Conservation (phyloP, 2,329 filamentous ascomycete genomes). For the Fusarium staphyleae region DNA sequence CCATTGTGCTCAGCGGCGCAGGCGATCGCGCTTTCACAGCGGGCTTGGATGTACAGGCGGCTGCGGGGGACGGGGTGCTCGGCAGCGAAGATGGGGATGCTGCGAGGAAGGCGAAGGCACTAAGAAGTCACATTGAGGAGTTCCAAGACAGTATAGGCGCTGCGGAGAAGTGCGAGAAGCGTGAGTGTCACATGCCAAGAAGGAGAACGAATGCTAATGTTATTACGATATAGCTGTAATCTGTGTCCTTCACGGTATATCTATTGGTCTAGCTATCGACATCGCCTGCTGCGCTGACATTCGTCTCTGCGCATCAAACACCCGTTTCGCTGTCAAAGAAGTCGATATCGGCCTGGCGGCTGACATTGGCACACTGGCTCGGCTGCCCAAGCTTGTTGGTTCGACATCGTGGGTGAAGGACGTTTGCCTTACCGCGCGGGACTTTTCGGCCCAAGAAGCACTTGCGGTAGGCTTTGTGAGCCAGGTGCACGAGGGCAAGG, state of each 20-base stretch:
- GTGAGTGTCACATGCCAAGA: slow-evolving; percentile 52
- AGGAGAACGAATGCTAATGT: slow-evolving; percentile 22
- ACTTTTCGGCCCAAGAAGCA: slow-evolving; percentile 74
- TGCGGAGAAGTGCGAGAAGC: slow-evolving; percentile 89
- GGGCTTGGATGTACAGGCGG: slow-evolving; percentile 82
- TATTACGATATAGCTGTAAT: slow-evolving; percentile 70
- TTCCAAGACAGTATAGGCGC: slow-evolving; percentile 82
- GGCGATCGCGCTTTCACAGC: slow-evolving; percentile 86
- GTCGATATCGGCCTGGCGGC: slow-evolving; percentile 83
- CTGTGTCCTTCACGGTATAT: slow-evolving; percentile 78
- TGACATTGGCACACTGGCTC: slow-evolving; percentile 77
- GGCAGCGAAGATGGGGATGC: slow-evolving; percentile 56
- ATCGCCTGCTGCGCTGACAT: slow-evolving; percentile 74
- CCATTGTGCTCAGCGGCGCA: slow-evolving; percentile 79
- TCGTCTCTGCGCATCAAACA: slow-evolving; percentile 66
- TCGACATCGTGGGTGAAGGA: slow-evolving; percentile 81
- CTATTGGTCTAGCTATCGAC: slow-evolving; percentile 81
- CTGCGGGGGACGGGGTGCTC: slow-evolving; percentile 60
- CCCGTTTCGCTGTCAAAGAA: slow-evolving; percentile 76
- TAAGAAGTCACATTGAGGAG: slow-evolving; percentile 74
- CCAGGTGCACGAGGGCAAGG: slow-evolving; percentile 69
- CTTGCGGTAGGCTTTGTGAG: slow-evolving; percentile 74
- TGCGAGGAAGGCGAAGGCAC: slow-evolving; percentile 66
- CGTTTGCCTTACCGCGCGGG: slow-evolving; percentile 73
- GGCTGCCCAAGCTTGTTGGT: slow-evolving; percentile 76